Conservation (phyloP, 805 yeast species). For the Isabelozyma gotoi region DNA sequence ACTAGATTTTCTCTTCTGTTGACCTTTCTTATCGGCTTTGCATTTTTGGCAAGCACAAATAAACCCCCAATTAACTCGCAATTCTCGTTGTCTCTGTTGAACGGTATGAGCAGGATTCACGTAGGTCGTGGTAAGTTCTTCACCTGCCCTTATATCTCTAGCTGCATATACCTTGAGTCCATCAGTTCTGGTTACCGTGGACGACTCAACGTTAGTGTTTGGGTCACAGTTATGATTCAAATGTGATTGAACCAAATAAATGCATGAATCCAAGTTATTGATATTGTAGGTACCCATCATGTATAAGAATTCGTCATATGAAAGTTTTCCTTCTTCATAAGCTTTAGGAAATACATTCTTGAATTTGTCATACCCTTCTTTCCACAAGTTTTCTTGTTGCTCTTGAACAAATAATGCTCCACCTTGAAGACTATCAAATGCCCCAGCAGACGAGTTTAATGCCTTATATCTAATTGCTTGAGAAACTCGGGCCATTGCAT, state of each 20-base stretch:
- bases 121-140: conserved; percentile 68
- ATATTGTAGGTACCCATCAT: conserved; percentile 74
- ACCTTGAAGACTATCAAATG: conserved; percentile 51
- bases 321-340: conserved; percentile 21
- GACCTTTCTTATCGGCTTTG: conserved; percentile 47
- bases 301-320: conserved; percentile 55
- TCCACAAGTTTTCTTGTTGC: conserved; percentile 60
- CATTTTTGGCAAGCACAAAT: conserved; percentile 68
- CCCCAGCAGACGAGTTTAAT: conserved; percentile 53
- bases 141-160: conserved; percentile 57
- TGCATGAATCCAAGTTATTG: conserved; percentile 65
- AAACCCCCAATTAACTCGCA: conserved; percentile 80
- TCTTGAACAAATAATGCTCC: conserved; percentile 56
- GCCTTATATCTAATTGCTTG: conserved; percentile 65
- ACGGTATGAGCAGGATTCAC: conserved; percentile 66
- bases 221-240: conserved; percentile 79
- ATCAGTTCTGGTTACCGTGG: conserved; percentile 39
- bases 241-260: conserved; percentile 65
- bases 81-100: conserved; percentile 60
- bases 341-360: conserved; percentile 45
- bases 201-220: conserved; percentile 53
- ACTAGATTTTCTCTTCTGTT: conserved; percentile 48
- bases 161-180: conserved; percentile 64
- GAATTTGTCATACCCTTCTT: conserved; percentile 53
- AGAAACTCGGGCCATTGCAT: conserved; percentile 65